phyloP scores from a whole-genome alignment of 2,329 filamentous ascomycete species.

The Teratosphaeriaceae sp. region DNA sequence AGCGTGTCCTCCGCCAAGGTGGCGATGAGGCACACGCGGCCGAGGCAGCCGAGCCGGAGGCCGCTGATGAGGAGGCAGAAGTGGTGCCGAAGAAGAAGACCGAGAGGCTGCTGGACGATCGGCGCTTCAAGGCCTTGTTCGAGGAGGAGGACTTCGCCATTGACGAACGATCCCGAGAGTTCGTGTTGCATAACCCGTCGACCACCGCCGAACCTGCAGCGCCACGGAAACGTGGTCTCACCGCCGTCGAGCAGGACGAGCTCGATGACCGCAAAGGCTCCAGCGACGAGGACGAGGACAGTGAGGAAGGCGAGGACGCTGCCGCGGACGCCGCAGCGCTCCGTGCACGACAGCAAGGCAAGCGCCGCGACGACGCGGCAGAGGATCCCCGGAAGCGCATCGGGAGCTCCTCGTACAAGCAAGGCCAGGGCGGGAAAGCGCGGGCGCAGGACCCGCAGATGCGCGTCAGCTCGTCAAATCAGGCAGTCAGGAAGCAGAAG shows the following conservation, averaged over 20 bases:
- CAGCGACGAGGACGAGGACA: conserved; percentile 30
- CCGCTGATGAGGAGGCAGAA: conserved; percentile 44
- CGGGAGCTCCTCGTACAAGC: conserved; percentile 60
- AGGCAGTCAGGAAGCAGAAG: conserved; percentile 29
- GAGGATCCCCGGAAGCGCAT: conserved; percentile 42
- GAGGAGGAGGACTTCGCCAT: conserved; percentile 89
- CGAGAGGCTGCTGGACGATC: conserved; percentile 62
- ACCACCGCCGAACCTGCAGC: conserved; percentile 44
- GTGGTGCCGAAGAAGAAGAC: conserved; percentile 20
- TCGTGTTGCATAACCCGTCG: conserved; percentile 82
- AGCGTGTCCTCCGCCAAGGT: conserved; percentile 50
- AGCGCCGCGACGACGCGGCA: conserved; percentile 32
- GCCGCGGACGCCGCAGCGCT: conserved; percentile 21
- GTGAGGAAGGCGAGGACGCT: conserved; percentile 35
- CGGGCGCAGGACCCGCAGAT: conserved; percentile 45
- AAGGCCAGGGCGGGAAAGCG: conserved; percentile 35
- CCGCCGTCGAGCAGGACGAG: conserved; percentile 54
- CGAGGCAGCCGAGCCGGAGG: conserved; percentile 40
- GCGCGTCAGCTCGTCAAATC: conserved; percentile 48
- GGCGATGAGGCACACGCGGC: conserved; percentile 41
- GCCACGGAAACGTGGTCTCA: conserved; percentile 44
- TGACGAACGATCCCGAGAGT: conserved; percentile 83
- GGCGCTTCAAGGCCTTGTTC: conserved; percentile 82
- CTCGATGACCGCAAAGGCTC: conserved; percentile 37
- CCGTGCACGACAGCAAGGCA: conserved; percentile 27